A percentile compares a stretch with the other conserved stretches of the same genome.
Evolutionary conservation across 495 filamentous ascomycete genomes (phyloP).

Genomic region (Tuber melanosporum): DNA sequence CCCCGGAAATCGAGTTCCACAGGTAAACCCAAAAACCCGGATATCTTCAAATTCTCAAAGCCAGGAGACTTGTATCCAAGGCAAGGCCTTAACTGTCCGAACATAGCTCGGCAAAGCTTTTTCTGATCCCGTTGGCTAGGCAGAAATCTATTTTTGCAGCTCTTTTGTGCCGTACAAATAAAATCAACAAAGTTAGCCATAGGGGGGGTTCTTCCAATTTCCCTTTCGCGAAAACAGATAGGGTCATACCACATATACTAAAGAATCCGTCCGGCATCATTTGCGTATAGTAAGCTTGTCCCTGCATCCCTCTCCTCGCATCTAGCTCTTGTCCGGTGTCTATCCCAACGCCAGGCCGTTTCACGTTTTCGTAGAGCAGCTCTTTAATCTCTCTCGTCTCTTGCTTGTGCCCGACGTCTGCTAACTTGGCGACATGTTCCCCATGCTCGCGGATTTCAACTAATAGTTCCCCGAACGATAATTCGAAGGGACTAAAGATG

Average conservation of each 20-base stretch:
- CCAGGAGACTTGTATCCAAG: conserved; percentile 8
- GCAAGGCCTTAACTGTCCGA: background rate
- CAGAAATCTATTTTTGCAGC: background rate
- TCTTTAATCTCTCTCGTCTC: conserved; percentile 1
- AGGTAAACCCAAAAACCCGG: conserved; percentile 3
- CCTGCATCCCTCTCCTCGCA: background rate
- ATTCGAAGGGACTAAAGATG: background rate
- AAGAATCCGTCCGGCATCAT: background rate
- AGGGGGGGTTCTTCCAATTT: background rate
- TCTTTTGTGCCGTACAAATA: background rate
- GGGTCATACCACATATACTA: background rate
- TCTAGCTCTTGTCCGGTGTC: background rate
- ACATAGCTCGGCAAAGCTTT: background rate
- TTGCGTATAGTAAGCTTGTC: background rate
- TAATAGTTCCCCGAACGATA: background rate
- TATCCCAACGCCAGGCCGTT: background rate
- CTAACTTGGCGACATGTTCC: background rate
- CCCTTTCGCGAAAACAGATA: background rate
- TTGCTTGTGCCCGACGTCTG: background rate
- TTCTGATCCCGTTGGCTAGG: background rate
- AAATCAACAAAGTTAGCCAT: background rate
- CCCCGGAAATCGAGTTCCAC: conserved; percentile 5
- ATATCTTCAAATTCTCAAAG: conserved; percentile 3
- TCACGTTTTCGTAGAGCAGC: background rate
- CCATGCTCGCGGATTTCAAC: background rate